Evolutionary conservation across 108 stramenopile species (phyloP).

Genomic region (Nitzschia sp.): DNA sequence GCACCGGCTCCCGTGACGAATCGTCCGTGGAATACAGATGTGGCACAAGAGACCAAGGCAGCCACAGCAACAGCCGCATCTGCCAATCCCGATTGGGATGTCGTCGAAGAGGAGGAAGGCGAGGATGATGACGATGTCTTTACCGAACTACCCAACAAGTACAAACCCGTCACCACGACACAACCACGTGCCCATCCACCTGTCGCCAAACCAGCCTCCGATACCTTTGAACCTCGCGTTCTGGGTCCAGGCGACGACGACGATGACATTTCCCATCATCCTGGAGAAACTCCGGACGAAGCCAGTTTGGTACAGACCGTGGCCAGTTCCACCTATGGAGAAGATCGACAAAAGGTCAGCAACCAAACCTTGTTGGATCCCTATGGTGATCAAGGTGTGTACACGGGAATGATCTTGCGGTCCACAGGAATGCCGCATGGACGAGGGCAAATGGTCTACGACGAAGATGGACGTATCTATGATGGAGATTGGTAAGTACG

Average conservation of each 20-base stretch:
- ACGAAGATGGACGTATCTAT: constrained; percentile 52
- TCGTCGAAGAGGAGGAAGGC: background rate
- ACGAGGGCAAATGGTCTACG: constrained; percentile 58
- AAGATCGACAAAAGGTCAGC: constrained; percentile 56
- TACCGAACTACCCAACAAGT: background rate
- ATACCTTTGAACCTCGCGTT: constrained; percentile 8
- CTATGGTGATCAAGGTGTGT: constrained; percentile 75
- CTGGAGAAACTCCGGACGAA: constrained; percentile 16
- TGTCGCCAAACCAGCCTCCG: background rate
- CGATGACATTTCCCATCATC: constrained; percentile 29
- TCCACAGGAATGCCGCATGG: constrained; percentile 79
- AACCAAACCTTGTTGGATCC: constrained; percentile 51
- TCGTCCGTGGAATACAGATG: background rate
- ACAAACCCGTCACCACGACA: background rate
- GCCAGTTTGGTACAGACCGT: constrained; percentile 45
- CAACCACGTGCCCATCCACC: background rate
- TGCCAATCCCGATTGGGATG: background rate
- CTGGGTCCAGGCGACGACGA: constrained; percentile 24
- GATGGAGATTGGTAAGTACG: constrained; percentile 25
- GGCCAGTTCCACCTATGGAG: constrained; percentile 55
- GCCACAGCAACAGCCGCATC: background rate
- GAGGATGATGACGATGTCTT: background rate
- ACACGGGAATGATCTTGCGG: constrained; percentile 69
- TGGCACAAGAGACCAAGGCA: background rate
- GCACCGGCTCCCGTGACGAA: background rate